Evolutionary conservation across 257 asterid species (phyloP).

Genomic region (Linaria vulgaris): DNA sequence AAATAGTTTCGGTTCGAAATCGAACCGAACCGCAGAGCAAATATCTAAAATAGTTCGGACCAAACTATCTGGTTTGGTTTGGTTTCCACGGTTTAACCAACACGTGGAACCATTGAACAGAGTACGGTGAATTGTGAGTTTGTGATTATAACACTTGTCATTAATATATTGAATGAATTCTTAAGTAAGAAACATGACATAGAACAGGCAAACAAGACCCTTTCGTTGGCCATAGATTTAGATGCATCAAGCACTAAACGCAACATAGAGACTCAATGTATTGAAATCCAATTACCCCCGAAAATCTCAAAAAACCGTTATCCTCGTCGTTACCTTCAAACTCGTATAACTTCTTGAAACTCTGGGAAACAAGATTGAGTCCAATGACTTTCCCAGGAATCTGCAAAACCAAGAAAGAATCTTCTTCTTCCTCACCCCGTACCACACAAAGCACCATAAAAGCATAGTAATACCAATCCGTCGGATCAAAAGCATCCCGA

Average conservation of each 20-base stretch:
- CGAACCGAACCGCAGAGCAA: too few relatives aligned
- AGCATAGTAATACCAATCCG: background rate
- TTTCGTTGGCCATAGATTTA: too few relatives aligned
- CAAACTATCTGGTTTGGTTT: too few relatives aligned
- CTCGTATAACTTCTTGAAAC: slow-evolving; percentile 13
- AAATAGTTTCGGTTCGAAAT: too few relatives aligned
- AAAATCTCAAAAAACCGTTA: background rate
- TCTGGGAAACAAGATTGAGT: slow-evolving; percentile 2
- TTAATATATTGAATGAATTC: too few relatives aligned
- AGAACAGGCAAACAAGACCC: too few relatives aligned
- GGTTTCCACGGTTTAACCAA: too few relatives aligned
- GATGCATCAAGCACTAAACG: background rate
- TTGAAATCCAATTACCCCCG: background rate
- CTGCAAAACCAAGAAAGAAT: slow-evolving; percentile 17
- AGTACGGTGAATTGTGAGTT: too few relatives aligned
- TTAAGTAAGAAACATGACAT: too few relatives aligned
- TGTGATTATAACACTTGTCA: too few relatives aligned
- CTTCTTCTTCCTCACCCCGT: background rate
- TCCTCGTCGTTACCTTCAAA: background rate
- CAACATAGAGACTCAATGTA: slow-evolving; percentile 9
- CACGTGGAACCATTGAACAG: too few relatives aligned
- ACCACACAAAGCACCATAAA: background rate
- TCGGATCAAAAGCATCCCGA: background rate
- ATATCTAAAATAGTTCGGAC: too few relatives aligned
- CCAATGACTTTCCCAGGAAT: slow-evolving; percentile 24